Conservation (phyloP, 148 eudicot species). For the Dysphania ambrosioides region DNA sequence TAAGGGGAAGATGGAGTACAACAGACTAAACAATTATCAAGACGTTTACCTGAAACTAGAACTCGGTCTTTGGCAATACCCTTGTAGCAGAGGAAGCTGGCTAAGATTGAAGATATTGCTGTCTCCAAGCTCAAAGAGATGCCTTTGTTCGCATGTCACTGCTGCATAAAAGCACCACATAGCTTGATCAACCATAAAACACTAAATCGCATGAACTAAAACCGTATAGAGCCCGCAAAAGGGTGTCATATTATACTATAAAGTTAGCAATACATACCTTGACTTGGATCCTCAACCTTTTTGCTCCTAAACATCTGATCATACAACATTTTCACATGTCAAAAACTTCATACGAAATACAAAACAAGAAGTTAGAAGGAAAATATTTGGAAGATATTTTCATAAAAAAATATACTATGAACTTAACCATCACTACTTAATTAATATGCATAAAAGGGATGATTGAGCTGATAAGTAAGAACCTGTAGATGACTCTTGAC, state of each 20-base stretch:
- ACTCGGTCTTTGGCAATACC: constrained; percentile 38
- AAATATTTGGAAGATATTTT: background rate
- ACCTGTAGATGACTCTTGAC: constrained; percentile 96
- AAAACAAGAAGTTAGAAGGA: background rate
- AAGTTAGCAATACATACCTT: constrained; percentile 34
- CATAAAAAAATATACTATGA: background rate
- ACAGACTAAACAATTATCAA: no score
- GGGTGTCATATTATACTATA: background rate
- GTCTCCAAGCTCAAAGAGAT: constrained; percentile 45
- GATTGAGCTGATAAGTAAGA: no score
- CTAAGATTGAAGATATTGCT: constrained; percentile 60
- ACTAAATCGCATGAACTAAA: constrained; percentile 21
- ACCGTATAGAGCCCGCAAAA: no score
- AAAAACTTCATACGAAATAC: constrained; percentile 4
- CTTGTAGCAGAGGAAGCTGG: constrained; percentile 65
- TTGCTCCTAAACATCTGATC: constrained; percentile 73
- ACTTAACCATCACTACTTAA: background rate
- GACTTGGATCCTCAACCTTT: constrained; percentile 49
- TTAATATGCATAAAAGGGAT: no score
- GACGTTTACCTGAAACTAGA: constrained; percentile 50
- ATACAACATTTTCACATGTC: constrained; percentile 2
- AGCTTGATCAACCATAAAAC: constrained; percentile 1
- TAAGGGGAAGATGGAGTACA: no score
- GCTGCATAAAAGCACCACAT: background rate
- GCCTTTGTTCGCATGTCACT: constrained; percentile 36